Evolutionary conservation across 2,329 filamentous ascomycete genomes (phyloP).

Genomic region (Fusarium goolgardi): DNA sequence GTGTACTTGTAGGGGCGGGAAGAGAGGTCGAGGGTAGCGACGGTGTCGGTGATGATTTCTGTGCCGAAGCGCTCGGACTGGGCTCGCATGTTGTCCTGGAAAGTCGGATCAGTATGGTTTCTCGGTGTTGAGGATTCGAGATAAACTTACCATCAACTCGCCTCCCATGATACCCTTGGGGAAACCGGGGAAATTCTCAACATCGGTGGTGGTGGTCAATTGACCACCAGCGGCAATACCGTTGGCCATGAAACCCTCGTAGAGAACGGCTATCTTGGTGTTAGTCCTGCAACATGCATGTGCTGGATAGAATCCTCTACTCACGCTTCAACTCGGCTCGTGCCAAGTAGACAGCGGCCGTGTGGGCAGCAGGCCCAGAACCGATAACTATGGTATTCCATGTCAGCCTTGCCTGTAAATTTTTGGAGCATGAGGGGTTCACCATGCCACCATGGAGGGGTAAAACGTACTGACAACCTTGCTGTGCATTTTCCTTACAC

Average conservation of each 20-base stretch:
- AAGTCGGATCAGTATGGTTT: slow-evolving; percentile 20
- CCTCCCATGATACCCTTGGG: slow-evolving; percentile 86
- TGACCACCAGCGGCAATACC: slow-evolving; percentile 96
- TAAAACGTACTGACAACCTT: slow-evolving; percentile 83
- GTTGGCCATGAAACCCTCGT: slow-evolving; percentile 98
- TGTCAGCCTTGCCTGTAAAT: slow-evolving; percentile 9
- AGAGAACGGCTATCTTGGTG: slow-evolving; percentile 75
- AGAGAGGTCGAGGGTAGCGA: slow-evolving; percentile 87
- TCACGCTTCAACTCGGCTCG: slow-evolving; percentile 90
- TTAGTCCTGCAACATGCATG: slow-evolving; percentile 19
- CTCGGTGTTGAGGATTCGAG: background rate
- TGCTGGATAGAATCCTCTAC: slow-evolving; percentile 42
- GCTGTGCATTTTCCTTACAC: slow-evolving; percentile 81
- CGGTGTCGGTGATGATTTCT: slow-evolving; percentile 91
- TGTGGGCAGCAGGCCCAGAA: slow-evolving; percentile 97
- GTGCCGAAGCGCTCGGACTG: slow-evolving; percentile 95
- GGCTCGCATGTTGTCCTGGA: slow-evolving; percentile 84
- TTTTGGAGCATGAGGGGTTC: slow-evolving; percentile 11
- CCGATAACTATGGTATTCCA: slow-evolving; percentile 71
- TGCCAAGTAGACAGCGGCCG: slow-evolving; percentile 94
- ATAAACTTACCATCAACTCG: slow-evolving; percentile 78
- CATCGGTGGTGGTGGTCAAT: slow-evolving; percentile 96
- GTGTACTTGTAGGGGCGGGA: slow-evolving; percentile 90
- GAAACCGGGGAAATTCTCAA: slow-evolving; percentile 99
- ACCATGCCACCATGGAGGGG: slow-evolving; percentile 26